Evolutionary conservation across 495 filamentous ascomycete genomes (phyloP).

Genomic region (Aspergillus ellipticus): DNA sequence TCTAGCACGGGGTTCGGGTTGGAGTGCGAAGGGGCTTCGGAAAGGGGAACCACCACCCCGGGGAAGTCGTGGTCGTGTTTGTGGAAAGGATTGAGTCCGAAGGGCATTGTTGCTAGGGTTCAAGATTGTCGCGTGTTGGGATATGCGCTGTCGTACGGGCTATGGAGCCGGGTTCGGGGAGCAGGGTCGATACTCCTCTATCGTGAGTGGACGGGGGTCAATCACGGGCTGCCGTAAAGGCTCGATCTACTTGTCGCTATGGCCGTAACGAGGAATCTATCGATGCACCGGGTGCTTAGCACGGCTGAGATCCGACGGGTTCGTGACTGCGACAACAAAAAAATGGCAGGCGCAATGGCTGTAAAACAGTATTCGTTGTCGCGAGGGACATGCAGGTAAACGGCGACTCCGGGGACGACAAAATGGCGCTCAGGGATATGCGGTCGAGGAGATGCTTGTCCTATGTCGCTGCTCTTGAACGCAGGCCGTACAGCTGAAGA

Average conservation of each 20-base stretch:
- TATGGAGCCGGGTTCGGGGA: neutral
- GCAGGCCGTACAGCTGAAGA: conserved; percentile 11
- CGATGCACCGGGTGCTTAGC: neutral
- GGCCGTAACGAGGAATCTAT: conserved; percentile 1
- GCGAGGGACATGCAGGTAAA: conserved; percentile 2
- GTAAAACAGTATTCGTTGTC: neutral
- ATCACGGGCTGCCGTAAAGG: neutral
- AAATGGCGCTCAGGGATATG: neutral
- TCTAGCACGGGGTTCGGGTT: conserved; percentile 23
- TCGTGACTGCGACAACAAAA: conserved; percentile 5
- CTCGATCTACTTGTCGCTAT: conserved; percentile 9
- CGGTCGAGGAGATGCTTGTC: neutral
- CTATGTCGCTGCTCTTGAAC: conserved; percentile 13
- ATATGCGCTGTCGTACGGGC: conserved; percentile 1
- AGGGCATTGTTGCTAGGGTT: conserved; percentile 23
- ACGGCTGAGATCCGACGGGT: neutral
- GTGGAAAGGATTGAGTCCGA: conserved; percentile 48
- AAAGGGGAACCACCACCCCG: conserved; percentile 50
- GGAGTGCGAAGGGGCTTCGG: conserved; percentile 34
- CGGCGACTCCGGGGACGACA: neutral
- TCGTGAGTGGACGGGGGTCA: neutral
- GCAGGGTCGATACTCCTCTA: neutral
- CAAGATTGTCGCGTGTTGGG: conserved; percentile 23
- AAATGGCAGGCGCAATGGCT: conserved; percentile 18
- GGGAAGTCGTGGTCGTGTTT: conserved; percentile 48